Evolutionary conservation across 2,329 filamentous ascomycete species (phyloP).

Genomic region (Alternaria rosae): DNA sequence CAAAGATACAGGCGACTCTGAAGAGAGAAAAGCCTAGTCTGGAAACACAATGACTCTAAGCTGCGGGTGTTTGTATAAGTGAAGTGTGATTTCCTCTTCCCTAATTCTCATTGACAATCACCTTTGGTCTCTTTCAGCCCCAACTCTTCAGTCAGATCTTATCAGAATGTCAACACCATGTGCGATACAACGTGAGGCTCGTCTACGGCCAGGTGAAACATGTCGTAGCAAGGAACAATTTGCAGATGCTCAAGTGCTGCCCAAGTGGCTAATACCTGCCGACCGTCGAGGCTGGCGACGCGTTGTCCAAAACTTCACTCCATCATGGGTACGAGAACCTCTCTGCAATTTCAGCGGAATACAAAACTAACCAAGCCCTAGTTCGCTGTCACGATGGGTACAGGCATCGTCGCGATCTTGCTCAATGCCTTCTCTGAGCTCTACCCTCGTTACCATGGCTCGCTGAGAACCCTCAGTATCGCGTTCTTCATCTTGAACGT

Average conservation of each 20-base stretch:
- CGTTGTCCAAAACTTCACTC: constrained; percentile 45
- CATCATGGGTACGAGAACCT: constrained; percentile 38
- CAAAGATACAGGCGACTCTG: neutral
- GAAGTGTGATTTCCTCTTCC: neutral
- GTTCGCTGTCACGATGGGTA: constrained; percentile 38
- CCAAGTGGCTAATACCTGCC: constrained; percentile 36
- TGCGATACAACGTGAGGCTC: neutral
- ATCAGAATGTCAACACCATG: neutral
- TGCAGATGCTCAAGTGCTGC: constrained; percentile 12
- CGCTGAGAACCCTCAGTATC: constrained; percentile 64
- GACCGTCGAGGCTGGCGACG: constrained; percentile 39
- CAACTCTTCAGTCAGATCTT: neutral
- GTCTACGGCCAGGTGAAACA: neutral
- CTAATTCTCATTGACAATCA: neutral
- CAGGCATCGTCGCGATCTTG: constrained; percentile 59
- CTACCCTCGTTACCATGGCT: constrained; percentile 59
- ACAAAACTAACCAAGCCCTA: constrained; percentile 1
- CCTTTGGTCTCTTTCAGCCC: neutral
- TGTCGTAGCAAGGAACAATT: neutral
- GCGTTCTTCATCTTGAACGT: constrained; percentile 68
- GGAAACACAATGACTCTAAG: neutral
- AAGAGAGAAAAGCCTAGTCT: neutral
- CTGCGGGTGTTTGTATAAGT: neutral
- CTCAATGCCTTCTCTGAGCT: constrained; percentile 63
- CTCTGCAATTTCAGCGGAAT: neutral